Evolutionary conservation across 192 early-diverging fungal genomes (phyloP).

Genomic region (Rhizophlyctis rosea): DNA sequence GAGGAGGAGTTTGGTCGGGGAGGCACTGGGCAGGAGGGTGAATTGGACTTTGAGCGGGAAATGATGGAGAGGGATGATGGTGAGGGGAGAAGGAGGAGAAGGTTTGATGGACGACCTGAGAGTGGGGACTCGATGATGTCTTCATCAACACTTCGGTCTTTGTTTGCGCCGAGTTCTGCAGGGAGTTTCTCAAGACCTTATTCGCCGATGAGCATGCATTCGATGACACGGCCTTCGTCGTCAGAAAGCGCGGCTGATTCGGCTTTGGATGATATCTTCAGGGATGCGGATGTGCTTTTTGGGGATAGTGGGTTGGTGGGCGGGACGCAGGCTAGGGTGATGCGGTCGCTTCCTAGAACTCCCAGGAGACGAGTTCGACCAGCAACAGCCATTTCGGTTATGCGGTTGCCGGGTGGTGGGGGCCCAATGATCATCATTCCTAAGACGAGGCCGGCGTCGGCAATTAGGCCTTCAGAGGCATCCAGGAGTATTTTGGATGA

Average conservation of each 20-base stretch:
- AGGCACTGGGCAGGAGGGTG: neutral
- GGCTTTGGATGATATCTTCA: slow-evolving; percentile 12
- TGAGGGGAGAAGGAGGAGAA: slow-evolving; percentile 11
- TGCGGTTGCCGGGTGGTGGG: slow-evolving; percentile 41
- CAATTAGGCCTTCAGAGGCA: slow-evolving; percentile 26
- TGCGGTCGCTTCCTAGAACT: slow-evolving; percentile 12
- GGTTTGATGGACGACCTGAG: slow-evolving; percentile 14
- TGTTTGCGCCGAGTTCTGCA: slow-evolving; percentile 13
- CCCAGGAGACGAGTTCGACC: slow-evolving; percentile 36
- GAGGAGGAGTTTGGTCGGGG: neutral
- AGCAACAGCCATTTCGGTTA: slow-evolving; percentile 56
- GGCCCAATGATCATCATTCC: slow-evolving; percentile 47
- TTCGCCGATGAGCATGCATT: slow-evolving; percentile 9
- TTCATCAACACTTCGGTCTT: slow-evolving; percentile 26
- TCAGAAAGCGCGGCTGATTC: no score
- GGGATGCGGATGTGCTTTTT: slow-evolving; percentile 14
- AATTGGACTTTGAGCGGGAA: slow-evolving; percentile 4
- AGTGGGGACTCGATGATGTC: slow-evolving; percentile 26
- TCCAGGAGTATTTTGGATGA: slow-evolving; percentile 25
- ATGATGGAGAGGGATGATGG: neutral
- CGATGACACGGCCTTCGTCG: slow-evolving; percentile 17
- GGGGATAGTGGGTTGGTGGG: slow-evolving; percentile 10
- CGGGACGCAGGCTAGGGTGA: slow-evolving; percentile 1
- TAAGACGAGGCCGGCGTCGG: slow-evolving; percentile 50
- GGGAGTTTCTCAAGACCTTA: slow-evolving; percentile 7